Conservation (phyloP, 2,329 filamentous ascomycete genomes). For the Triangularia verruculosa region DNA sequence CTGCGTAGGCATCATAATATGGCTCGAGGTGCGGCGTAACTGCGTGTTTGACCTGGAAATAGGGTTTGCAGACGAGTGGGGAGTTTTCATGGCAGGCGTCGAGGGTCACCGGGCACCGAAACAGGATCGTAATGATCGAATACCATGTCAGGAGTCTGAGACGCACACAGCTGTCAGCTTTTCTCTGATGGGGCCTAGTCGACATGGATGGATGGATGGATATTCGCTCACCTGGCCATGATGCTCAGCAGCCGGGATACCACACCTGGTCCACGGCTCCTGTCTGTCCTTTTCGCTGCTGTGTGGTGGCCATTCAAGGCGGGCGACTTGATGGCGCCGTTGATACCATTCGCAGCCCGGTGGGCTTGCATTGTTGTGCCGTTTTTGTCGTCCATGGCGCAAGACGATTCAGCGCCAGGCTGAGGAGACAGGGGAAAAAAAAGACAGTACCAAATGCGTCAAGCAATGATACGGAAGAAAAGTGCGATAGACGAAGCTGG, state of each 20-base stretch:
- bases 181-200: background rate
- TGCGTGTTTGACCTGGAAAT: conserved; percentile 62
- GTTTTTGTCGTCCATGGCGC: conserved; percentile 27
- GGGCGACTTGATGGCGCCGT: conserved; percentile 21
- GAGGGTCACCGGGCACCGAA: conserved; percentile 74
- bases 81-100: conserved; percentile 66
- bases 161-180: conserved; percentile 10
- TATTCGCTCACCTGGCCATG: conserved; percentile 50
- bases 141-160: conserved; percentile 80
- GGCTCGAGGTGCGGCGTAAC: conserved; percentile 75
- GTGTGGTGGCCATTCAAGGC: conserved; percentile 38
- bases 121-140: conserved; percentile 72
- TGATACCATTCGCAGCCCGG: conserved; percentile 9
- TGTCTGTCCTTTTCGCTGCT: conserved; percentile 31
- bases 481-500: background rate
- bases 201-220: background rate
- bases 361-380: conserved; percentile 19
- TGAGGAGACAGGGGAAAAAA: conserved; percentile 15
- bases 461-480: background rate
- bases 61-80: conserved; percentile 78
- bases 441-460: conserved; percentile 11
- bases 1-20: conserved; percentile 81
- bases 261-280: conserved; percentile 31
- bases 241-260: conserved; percentile 45
- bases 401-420: conserved; percentile 26